These are phyloP conservation scores for Pilaira anomala DNA, from an alignment of 192 early-diverging fungal species.

Conservation along the genomic window DNA sequence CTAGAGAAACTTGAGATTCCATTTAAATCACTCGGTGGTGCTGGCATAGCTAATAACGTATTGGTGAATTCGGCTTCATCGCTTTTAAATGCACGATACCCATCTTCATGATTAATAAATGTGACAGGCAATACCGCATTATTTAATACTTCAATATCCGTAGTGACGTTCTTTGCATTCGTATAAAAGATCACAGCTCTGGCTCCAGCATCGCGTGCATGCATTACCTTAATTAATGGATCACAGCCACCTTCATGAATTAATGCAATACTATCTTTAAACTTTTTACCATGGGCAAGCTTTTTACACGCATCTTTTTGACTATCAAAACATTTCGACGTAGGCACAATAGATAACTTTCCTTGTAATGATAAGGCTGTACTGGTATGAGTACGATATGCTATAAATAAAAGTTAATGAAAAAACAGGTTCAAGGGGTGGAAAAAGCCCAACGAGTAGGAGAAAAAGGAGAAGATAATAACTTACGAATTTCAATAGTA, in stretches of 20 bases:
- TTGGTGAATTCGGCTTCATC: slow-evolving; percentile 16
- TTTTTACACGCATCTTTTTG: slow-evolving; percentile 53
- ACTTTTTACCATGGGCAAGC: slow-evolving; percentile 30
- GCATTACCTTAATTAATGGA: slow-evolving; percentile 51
- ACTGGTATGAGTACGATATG: slow-evolving; percentile 19
- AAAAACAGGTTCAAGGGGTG: too few relatives aligned
- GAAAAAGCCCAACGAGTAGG: too few relatives aligned
- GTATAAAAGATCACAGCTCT: slow-evolving; percentile 63
- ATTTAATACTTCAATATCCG: slow-evolving; percentile 3
- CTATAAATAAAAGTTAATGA: slow-evolving; percentile 11
- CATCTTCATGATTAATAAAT: slow-evolving; percentile 18
- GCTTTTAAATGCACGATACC: background rate
- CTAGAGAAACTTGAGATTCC: slow-evolving; percentile 66
- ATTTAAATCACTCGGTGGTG: background rate
- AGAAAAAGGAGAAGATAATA: background rate
- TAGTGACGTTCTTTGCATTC: slow-evolving; percentile 6
- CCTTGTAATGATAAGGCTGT: background rate
- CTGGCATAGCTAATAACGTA: slow-evolving; percentile 5
- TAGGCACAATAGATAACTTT: slow-evolving; percentile 30
- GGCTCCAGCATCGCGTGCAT: slow-evolving; percentile 61
- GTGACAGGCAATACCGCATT: slow-evolving; percentile 16
- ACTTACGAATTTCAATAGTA: slow-evolving; percentile 14
- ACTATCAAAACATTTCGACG: slow-evolving; percentile 40
- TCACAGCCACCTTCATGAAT: slow-evolving; percentile 65
- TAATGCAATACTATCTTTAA: slow-evolving; percentile 47